These are phyloP conservation scores for Grammothele lineata DNA, from an alignment of 768 basidiomycete genomes.

Conservation along the genomic window DNA sequence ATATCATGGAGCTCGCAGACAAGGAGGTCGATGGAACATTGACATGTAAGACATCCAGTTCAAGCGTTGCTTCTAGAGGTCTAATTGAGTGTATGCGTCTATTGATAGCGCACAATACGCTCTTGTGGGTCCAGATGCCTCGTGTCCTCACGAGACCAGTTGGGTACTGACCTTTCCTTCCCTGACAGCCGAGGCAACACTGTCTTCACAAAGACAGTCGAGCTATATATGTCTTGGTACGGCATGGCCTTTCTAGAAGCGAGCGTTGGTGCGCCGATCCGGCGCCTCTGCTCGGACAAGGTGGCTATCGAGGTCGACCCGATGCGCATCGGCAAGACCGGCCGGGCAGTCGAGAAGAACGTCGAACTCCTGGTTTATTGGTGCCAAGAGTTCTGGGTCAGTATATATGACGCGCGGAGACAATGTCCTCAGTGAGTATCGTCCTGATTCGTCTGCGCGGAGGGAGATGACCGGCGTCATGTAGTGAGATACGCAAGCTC, in stretches of 20 bases:
- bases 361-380: conserved; percentile 69
- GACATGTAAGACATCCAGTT: conserved; percentile 44
- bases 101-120: conserved; percentile 62
- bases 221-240: conserved; percentile 76
- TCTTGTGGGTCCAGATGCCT: conserved; percentile 48
- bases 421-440: conserved; percentile 71
- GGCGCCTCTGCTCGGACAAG: conserved; percentile 66
- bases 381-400: conserved; percentile 78
- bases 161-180: no score
- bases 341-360: conserved; percentile 62
- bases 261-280: conserved; percentile 68
- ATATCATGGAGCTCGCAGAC: conserved; percentile 65
- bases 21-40: conserved; percentile 68
- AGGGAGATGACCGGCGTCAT: conserved; percentile 6
- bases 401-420: conserved; percentile 68
- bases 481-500: conserved; percentile 67
- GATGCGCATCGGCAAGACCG: conserved; percentile 53
- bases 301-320: conserved; percentile 83
- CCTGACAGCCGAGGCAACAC: conserved; percentile 48
- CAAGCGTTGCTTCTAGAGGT: background rate
- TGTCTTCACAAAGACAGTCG: conserved; percentile 57
- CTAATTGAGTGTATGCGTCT: background rate
- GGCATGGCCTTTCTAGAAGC: conserved; percentile 78
- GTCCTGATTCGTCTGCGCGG: background rate
- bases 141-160: no score